Evolutionary conservation across 192 early-diverging fungal species (phyloP).

Genomic region (Oehlia diaphana): DNA sequence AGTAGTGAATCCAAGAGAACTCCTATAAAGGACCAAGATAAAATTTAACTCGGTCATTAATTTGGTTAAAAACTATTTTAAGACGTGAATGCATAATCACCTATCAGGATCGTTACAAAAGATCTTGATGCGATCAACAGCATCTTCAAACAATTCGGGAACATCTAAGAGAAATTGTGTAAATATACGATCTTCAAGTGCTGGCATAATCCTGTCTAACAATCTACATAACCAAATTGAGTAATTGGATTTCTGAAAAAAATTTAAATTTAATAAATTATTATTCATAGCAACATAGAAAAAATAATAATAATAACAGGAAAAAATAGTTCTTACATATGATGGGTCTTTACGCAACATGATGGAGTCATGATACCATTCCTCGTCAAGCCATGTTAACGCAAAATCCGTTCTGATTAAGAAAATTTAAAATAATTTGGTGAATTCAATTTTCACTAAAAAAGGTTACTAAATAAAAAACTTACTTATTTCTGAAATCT

Average conservation of each 20-base stretch:
- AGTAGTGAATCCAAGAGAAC: slow-evolving; percentile 38
- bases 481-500: slow-evolving; percentile 61
- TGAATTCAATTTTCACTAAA: slow-evolving; percentile 2
- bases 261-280: slow-evolving; percentile 32
- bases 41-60: not conserved
- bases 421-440: slow-evolving; percentile 7
- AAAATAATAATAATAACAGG: slow-evolving; percentile 30
- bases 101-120: slow-evolving; percentile 68
- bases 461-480: not conserved
- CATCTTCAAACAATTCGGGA: slow-evolving; percentile 63
- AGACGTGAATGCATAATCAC: not conserved
- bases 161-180: slow-evolving; percentile 77
- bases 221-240: slow-evolving; percentile 37
- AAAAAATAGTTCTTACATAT: slow-evolving; percentile 18
- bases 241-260: slow-evolving; percentile 33
- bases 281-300: slow-evolving; percentile 29
- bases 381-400: slow-evolving; percentile 75
- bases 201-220: slow-evolving; percentile 38
- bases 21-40: not conserved
- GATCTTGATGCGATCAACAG: slow-evolving; percentile 60
- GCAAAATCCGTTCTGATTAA: slow-evolving; percentile 60
- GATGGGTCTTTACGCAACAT: slow-evolving; percentile 29
- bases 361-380: slow-evolving; percentile 50
- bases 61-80: not conserved
- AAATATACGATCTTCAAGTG: slow-evolving; percentile 69